Percentiles rank a stretch among this genome's conserved stretches.
These are phyloP conservation scores for Hypsizygus marmoreus DNA, from an alignment of 768 basidiomycete genomes.

Conservation along the genomic window DNA sequence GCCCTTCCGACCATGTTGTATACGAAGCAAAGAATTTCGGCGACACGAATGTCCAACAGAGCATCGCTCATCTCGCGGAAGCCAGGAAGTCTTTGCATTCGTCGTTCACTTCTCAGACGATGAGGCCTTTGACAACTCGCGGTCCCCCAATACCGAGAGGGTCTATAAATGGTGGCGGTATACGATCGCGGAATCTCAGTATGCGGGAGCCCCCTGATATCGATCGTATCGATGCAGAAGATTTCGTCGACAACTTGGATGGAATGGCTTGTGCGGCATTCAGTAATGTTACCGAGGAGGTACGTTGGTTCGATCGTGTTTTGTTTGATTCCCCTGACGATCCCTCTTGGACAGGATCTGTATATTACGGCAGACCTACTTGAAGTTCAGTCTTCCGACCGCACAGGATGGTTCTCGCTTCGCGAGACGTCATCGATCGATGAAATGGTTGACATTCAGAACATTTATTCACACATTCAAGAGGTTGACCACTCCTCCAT, in stretches of 20 bases:
- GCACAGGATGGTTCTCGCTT: slow-evolving; percentile 74
- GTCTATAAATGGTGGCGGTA: slow-evolving; percentile 18
- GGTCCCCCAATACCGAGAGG: slow-evolving; percentile 16
- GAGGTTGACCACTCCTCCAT: slow-evolving; percentile 73
- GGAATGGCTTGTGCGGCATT: slow-evolving; percentile 76
- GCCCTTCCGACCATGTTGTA: slow-evolving; percentile 51
- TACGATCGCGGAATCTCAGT: slow-evolving; percentile 36
- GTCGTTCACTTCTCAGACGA: slow-evolving; percentile 56
- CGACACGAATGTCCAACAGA: slow-evolving; percentile 46
- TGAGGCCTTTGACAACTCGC: slow-evolving; percentile 51
- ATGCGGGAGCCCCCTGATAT: slow-evolving; percentile 59
- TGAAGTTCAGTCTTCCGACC: slow-evolving; percentile 79
- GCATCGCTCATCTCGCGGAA: slow-evolving; percentile 46
- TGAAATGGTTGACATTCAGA: slow-evolving; percentile 78
- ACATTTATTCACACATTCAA: slow-evolving; percentile 71
- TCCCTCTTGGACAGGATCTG: slow-evolving; percentile 55
- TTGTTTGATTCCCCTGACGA: slow-evolving; percentile 2
- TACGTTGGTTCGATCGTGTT: slow-evolving; percentile 29
- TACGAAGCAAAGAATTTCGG: slow-evolving; percentile 42
- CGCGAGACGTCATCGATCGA: slow-evolving; percentile 55
- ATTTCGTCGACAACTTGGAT: slow-evolving; percentile 78
- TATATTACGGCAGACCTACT: slow-evolving; percentile 77
- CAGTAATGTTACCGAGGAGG: slow-evolving; percentile 78
- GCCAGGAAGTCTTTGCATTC: slow-evolving; percentile 41
- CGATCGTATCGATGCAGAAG: slow-evolving; percentile 63